Evolutionary conservation across 331 rosid species (phyloP), one percentile per base, ranked within the genome.

Genomic region (Pyrus hybrid): DNA sequence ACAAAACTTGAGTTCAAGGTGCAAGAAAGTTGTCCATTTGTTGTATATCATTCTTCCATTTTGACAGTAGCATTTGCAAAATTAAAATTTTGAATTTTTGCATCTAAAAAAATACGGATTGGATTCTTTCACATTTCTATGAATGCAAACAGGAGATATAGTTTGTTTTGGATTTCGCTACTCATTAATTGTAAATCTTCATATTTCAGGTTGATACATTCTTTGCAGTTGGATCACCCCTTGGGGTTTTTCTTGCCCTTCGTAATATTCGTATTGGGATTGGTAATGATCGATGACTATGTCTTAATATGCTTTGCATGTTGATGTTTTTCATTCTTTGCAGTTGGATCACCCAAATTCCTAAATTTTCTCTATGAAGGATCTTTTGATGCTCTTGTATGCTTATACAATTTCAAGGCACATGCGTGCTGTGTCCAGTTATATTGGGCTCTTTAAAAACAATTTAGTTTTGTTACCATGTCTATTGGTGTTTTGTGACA

Each of bases 201-300:
- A 23, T 30, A 74, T 80, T 68, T 60, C 87, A 95, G 99, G 99
- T 95, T 67, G 99, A 95, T 82, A 95, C 98, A 72, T 95, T 92
- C 86, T 95, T 84, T 80, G 97, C 97, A 16, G 98, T 92, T 85
- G 99, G 99, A 77, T 95, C 99, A n/a, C 98, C 99, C 71, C 93
- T 95, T 32, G 98, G 99, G 75, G 98, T 95, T 73, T 95, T 95
- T 86, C 96, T 95, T 63, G 90, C 99, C 73, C 96, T 95, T 74
- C 97, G 98, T 49, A 95, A 95, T 71, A 78, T 92, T 77, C 93
- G 99, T 67, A 77, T 92, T 70, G 97, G 99, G 83, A 80, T 80
- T 74, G 99, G 99, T 95, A 89, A 84, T 74, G 56, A 37, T 70
- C 65, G 73, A 70, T 53, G 73, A 63, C 62, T 25, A 35, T 37